Evolutionary conservation across 2,329 filamentous ascomycete species (phyloP).

Genomic region (Bretziella fagacearum): DNA sequence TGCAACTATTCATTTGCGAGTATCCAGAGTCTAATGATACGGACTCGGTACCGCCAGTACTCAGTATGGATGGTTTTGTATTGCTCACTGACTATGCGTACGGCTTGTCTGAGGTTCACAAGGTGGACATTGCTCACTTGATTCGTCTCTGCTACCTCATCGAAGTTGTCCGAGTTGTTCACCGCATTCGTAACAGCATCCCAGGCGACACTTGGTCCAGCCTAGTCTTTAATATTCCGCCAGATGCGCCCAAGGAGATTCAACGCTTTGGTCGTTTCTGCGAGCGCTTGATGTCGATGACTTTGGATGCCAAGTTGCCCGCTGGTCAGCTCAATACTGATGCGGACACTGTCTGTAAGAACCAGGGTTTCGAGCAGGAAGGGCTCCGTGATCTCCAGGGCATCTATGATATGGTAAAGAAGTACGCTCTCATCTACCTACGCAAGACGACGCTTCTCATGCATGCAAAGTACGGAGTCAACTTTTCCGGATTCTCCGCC

Average conservation of each 20-base stretch:
- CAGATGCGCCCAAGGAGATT: slow-evolving; percentile 27
- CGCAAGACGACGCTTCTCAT: slow-evolving; percentile 72
- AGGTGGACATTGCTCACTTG: slow-evolving; percentile 61
- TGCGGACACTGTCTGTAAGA: slow-evolving; percentile 16
- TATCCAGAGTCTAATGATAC: slow-evolving; percentile 24
- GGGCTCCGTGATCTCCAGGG: slow-evolving; percentile 35
- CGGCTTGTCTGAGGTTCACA: slow-evolving; percentile 48
- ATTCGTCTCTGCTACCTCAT: slow-evolving; percentile 76
- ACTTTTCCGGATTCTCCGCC: slow-evolving; percentile 58
- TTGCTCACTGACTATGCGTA: slow-evolving; percentile 69
- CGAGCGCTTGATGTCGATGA: slow-evolving; percentile 18
- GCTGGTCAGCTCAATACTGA: slow-evolving; percentile 3
- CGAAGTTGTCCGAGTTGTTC: slow-evolving; percentile 71
- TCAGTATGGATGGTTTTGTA: slow-evolving; percentile 55
- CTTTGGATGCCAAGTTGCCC: slow-evolving; percentile 10
- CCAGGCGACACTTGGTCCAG: slow-evolving; percentile 32
- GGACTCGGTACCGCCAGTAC: slow-evolving; percentile 34
- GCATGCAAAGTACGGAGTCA: slow-evolving; percentile 74
- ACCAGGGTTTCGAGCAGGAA: slow-evolving; percentile 37
- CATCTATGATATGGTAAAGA: slow-evolving; percentile 47
- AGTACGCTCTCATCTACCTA: slow-evolving; percentile 79
- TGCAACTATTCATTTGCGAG: slow-evolving; percentile 13
- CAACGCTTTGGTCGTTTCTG: slow-evolving; percentile 39
- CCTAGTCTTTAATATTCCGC: slow-evolving; percentile 26
- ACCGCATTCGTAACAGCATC: slow-evolving; percentile 39